phyloP scores from a whole-genome alignment of 345 rosid genomes.

The Salix viminalis region DNA sequence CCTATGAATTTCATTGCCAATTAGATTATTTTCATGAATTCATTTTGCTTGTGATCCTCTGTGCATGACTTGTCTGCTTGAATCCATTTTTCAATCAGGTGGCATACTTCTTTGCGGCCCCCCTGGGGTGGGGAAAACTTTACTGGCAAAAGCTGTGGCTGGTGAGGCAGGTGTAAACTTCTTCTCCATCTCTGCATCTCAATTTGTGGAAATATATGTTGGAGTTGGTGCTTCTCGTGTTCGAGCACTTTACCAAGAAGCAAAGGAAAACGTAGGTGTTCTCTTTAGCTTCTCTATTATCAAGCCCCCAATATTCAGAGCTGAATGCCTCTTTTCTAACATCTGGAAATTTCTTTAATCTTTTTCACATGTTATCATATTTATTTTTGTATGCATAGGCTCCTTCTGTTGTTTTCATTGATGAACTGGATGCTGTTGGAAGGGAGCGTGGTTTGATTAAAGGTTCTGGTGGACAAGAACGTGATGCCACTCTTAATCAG shows the following conservation, averaged over 20 bases:
- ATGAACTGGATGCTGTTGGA: conserved; percentile 96
- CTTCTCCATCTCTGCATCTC: conserved; percentile 97
- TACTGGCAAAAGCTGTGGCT: conserved; percentile 95
- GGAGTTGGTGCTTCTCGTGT: conserved; percentile 98
- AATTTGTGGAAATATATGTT: conserved; percentile 92
- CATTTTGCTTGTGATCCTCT: background rate
- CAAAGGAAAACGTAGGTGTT: conserved; percentile 61
- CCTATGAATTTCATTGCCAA: background rate
- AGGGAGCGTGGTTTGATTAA: conserved; percentile 92
- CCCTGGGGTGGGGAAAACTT: conserved; percentile 92
- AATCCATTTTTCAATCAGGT: conserved; percentile 44
- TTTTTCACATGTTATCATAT: conserved; percentile 2
- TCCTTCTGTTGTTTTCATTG: conserved; percentile 88
- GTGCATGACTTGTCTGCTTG: conserved; percentile 7
- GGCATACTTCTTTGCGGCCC: conserved; percentile 96
- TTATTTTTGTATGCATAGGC: conserved; percentile 43
- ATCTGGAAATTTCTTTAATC: background rate
- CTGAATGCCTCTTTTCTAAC: background rate
- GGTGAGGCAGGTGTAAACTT: conserved; percentile 96
- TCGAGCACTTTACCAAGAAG: conserved; percentile 89
- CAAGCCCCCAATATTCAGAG: background rate
- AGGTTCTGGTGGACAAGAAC: conserved; percentile 98
- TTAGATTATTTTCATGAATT: background rate
- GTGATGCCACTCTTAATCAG: conserved; percentile 97
- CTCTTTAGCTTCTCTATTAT: conserved; percentile 9